Evolutionary conservation across 2,329 filamentous ascomycete species (phyloP).

Genomic region (Elsinoe fawcettii): DNA sequence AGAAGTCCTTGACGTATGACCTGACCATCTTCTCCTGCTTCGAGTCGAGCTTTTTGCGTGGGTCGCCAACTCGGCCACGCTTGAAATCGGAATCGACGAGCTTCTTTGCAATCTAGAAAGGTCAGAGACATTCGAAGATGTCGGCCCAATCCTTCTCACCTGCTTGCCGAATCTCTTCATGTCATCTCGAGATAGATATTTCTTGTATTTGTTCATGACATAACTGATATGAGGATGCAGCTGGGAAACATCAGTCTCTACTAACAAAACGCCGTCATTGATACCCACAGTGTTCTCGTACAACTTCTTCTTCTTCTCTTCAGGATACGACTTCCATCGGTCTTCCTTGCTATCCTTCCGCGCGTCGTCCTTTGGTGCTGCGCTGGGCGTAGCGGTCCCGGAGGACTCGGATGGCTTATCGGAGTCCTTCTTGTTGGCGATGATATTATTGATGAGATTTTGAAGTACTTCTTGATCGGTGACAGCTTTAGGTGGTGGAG

Average conservation of each 20-base stretch:
- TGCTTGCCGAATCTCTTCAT: slow-evolving; percentile 59
- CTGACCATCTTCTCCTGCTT: slow-evolving; percentile 79
- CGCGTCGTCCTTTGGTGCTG: slow-evolving; percentile 43
- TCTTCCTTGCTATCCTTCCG: slow-evolving; percentile 52
- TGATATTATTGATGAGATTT: slow-evolving; percentile 60
- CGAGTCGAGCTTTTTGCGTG: slow-evolving; percentile 59
- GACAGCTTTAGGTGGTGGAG: slow-evolving; percentile 56
- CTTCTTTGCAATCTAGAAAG: slow-evolving; percentile 62
- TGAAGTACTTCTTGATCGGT: slow-evolving; percentile 69
- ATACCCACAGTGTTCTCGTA: slow-evolving; percentile 82
- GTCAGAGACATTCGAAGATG: slow-evolving; percentile 35
- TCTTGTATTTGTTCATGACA: slow-evolving; percentile 76
- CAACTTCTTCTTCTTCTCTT: slow-evolving; percentile 88
- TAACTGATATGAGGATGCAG: slow-evolving; percentile 78
- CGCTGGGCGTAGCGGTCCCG: slow-evolving; percentile 58
- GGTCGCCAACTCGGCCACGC: slow-evolving; percentile 75
- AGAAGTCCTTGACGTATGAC: slow-evolving; percentile 73
- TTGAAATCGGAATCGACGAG: slow-evolving; percentile 89
- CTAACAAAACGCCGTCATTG: not conserved
- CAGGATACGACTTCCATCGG: slow-evolving; percentile 60
- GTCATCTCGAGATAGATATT: slow-evolving; percentile 77
- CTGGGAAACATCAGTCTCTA: slow-evolving; percentile 37
- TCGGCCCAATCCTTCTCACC: slow-evolving; percentile 34
- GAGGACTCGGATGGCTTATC: slow-evolving; percentile 46
- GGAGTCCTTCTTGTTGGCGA: slow-evolving; percentile 56